A percentile compares a stretch with the other conserved stretches of the same genome.
These are phyloP conservation scores for Ophiostoma piceae DNA, from an alignment of 2,329 filamentous ascomycete genomes.

Conservation along the genomic window DNA sequence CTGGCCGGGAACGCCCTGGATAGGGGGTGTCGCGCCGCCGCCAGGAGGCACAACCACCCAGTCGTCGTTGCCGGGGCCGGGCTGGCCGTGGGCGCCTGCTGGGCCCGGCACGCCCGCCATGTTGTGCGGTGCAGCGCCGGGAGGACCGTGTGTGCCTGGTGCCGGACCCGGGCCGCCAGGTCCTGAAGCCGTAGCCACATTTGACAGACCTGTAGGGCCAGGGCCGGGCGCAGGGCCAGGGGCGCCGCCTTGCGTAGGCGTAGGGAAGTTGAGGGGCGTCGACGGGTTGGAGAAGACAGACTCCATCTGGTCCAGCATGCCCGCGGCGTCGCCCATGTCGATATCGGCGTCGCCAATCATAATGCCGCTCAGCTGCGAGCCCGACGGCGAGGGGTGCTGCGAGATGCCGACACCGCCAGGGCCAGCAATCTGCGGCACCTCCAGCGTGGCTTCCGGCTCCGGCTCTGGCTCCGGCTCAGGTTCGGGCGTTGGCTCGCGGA, in stretches of 20 bases:
- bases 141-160: not conserved
- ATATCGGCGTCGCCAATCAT: constrained; percentile 57
- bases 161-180: constrained; percentile 42
- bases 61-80: constrained; percentile 43
- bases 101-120: not conserved
- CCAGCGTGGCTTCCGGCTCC: constrained; percentile 26
- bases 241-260: constrained; percentile 46
- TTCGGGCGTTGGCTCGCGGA: constrained; percentile 52
- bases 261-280: constrained; percentile 57
- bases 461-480: constrained; percentile 31
- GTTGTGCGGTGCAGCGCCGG: not conserved
- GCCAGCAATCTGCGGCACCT: constrained; percentile 19
- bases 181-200: constrained; percentile 49
- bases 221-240: constrained; percentile 26
- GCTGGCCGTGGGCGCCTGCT: constrained; percentile 7
- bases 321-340: constrained; percentile 60
- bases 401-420: constrained; percentile 9
- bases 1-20: constrained; percentile 13
- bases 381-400: constrained; percentile 47
- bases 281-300: constrained; percentile 55
- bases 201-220: constrained; percentile 42
- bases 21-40: constrained; percentile 42
- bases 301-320: constrained; percentile 64
- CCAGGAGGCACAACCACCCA: constrained; percentile 72
- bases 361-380: constrained; percentile 52